Conservation (phyloP, 176 grass and related monocot genomes). For the Paspalum vaginatum region DNA sequence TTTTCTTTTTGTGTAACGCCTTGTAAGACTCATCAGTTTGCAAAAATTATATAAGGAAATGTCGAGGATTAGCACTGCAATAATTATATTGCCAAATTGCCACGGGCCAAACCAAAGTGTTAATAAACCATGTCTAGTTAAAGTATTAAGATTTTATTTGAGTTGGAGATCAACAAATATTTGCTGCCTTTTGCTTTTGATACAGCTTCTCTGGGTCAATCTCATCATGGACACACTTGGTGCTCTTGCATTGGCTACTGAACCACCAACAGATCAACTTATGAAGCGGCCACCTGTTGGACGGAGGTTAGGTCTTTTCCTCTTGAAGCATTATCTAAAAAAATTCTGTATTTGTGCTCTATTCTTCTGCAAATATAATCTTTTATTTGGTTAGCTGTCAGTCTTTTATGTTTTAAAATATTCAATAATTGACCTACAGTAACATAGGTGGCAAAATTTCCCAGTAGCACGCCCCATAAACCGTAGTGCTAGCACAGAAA, state of each 20-base stretch:
- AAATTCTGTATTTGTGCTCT: neutral
- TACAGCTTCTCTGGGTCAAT: constrained; percentile 97
- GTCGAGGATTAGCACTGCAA: constrained; percentile 3
- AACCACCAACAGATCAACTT: constrained; percentile 86
- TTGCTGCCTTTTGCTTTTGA: constrained; percentile 39
- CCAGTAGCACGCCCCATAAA: neutral
- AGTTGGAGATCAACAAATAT: constrained; percentile 1
- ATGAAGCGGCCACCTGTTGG: constrained; percentile 83
- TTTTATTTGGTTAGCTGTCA: constrained; percentile 8
- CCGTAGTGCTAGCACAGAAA: neutral
- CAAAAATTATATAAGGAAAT: constrained; percentile 5
- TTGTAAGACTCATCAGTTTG: constrained; percentile 6
- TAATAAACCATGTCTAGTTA: constrained; percentile 12
- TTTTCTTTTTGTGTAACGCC: neutral
- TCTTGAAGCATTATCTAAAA: constrained; percentile 30
- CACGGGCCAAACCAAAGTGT: neutral
- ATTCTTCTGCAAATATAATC: constrained; percentile 1
- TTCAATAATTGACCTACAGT: constrained; percentile 6
- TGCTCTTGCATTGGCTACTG: constrained; percentile 95
- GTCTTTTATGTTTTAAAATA: neutral
- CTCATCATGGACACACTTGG: constrained; percentile 99
- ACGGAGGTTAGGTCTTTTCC: constrained; percentile 55
- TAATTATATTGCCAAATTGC: constrained; percentile 24
- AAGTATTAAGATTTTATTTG: constrained; percentile 11
- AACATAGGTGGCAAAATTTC: neutral